Percentiles rank a stretch among this genome's conserved stretches.
Evolutionary conservation across 306 rosid genomes (phyloP).

Genomic region (Glycine soja): DNA sequence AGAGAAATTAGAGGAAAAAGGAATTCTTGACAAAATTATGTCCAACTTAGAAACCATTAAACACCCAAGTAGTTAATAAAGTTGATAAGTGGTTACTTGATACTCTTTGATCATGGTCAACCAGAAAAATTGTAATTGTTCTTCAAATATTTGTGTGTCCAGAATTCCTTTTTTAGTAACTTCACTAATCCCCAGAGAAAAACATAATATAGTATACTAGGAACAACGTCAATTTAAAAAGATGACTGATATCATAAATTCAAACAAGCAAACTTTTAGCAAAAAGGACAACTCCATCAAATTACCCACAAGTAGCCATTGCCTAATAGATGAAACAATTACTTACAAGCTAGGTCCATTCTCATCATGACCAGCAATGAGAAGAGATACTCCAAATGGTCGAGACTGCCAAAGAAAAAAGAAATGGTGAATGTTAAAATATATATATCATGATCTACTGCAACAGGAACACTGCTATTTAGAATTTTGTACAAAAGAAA

Average conservation of each 20-base stretch:
- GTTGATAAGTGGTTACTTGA: no score
- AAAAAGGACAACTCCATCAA: conserved; percentile 3
- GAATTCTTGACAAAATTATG: neutral
- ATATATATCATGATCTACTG: neutral
- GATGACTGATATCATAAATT: neutral
- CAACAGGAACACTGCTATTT: neutral
- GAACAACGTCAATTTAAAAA: conserved; percentile 27
- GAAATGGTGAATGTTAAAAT: conserved; percentile 19
- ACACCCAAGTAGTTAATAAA: no score
- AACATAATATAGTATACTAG: neutral
- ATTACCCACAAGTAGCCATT: neutral
- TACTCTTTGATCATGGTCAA: no score
- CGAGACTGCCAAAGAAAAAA: conserved; percentile 72
- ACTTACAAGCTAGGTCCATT: conserved; percentile 92
- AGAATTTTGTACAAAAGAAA: conserved; percentile 11
- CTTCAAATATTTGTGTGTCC: neutral
- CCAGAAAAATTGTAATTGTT: neutral
- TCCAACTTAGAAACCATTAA: no score
- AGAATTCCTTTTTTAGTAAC: neutral
- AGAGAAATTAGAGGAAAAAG: neutral
- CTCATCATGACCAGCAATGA: conserved; percentile 96
- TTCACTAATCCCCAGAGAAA: conserved; percentile 14
- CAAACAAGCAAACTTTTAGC: neutral
- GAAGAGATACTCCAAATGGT: conserved; percentile 94
- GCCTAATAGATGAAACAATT: conserved; percentile 5